Percentiles rank a stretch among this genome's conserved stretches.
phyloP scores from a whole-genome alignment of 2,329 filamentous ascomycete genomes.

The Aureobasidium sp. region DNA sequence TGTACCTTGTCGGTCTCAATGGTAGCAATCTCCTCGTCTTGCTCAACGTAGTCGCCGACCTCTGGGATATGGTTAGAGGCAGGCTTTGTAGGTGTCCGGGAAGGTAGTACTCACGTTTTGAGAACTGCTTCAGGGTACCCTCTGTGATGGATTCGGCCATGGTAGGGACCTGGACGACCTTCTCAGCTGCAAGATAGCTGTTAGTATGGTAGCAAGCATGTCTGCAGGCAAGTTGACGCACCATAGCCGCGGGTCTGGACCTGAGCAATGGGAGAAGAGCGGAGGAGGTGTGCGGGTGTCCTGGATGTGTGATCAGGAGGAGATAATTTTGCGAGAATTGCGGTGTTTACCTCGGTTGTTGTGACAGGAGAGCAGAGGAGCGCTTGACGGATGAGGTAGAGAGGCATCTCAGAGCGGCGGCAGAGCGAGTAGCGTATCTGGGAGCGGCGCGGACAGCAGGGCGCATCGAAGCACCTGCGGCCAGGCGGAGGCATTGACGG shows the following conservation, averaged over 20 bases:
- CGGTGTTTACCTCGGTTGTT: constrained; percentile 17
- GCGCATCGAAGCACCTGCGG: constrained; percentile 22
- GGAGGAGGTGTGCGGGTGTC: constrained; percentile 18
- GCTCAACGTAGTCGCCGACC: constrained; percentile 87
- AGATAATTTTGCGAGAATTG: not conserved
- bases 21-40: constrained; percentile 94
- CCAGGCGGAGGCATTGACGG: constrained; percentile 32
- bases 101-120: constrained; percentile 53
- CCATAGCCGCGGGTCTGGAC: constrained; percentile 27
- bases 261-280: constrained; percentile 18
- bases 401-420: constrained; percentile 16
- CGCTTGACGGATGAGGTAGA: constrained; percentile 16
- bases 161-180: constrained; percentile 84
- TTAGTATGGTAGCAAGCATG: not conserved
- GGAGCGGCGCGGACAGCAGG: constrained; percentile 24
- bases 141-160: constrained; percentile 99
- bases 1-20: constrained; percentile 96
- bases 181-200: constrained; percentile 53
- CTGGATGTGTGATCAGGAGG: constrained; percentile 10
- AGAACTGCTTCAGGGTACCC: constrained; percentile 92
- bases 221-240: constrained; percentile 17
- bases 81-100: not conserved
- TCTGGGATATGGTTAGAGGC: constrained; percentile 37
- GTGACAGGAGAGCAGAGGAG: constrained; percentile 17
- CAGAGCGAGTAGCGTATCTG: constrained; percentile 16